phyloP scores from a whole-genome alignment of 306 rosid species.

The Medicago arabica region DNA sequence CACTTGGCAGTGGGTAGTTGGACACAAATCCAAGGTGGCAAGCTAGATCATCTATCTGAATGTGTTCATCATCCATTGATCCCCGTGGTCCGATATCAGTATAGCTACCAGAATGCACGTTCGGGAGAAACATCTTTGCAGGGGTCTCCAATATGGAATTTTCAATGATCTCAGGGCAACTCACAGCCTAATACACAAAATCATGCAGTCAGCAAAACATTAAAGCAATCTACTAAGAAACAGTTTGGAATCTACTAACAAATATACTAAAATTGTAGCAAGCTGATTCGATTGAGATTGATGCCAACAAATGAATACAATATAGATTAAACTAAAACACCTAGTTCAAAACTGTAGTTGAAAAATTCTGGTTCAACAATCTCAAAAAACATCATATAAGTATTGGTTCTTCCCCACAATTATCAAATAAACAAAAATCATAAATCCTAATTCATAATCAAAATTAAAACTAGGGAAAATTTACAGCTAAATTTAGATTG shows the following conservation, averaged over 20 bases:
- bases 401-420: conserved; percentile 30
- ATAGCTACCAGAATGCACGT: conserved; percentile 77
- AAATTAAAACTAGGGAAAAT: conserved; percentile 15
- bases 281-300: neutral
- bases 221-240: neutral
- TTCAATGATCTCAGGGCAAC: conserved; percentile 57
- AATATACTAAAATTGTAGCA: neutral
- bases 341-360: conserved; percentile 24
- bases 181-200: conserved; percentile 55
- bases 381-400: conserved; percentile 5
- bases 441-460: conserved; percentile 7
- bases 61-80: conserved; percentile 94
- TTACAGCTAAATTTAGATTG: conserved; percentile 7
- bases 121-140: conserved; percentile 59
- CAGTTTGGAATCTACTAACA: neutral
- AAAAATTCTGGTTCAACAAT: conserved; percentile 20
- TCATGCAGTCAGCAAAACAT: conserved; percentile 16
- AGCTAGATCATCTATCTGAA: conserved; percentile 79
- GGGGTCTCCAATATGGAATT: conserved; percentile 57
- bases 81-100: conserved; percentile 71
- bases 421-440: conserved; percentile 10
- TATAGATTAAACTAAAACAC: conserved; percentile 17
- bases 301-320: conserved; percentile 14
- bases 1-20: conserved; percentile 58
- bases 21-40: conserved; percentile 62